Percentiles rank a stretch among this genome's conserved stretches.
Evolutionary conservation across 495 filamentous ascomycete genomes (phyloP).

Genomic region (Cercophora newfieldiana): DNA sequence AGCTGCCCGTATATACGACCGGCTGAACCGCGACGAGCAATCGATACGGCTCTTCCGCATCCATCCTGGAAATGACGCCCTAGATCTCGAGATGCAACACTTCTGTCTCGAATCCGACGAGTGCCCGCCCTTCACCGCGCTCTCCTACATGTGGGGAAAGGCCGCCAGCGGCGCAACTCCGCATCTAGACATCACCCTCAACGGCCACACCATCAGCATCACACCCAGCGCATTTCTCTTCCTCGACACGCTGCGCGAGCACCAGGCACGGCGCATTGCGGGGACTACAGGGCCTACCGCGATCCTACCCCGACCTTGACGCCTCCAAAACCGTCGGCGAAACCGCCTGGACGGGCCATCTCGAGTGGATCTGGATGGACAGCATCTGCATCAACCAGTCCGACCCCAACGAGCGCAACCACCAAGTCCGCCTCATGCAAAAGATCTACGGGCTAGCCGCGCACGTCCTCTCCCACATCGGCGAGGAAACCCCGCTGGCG

Average conservation of each 20-base stretch:
- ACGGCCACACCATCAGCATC: neutral
- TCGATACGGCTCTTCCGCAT: neutral
- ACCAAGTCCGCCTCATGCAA: conserved; percentile 18
- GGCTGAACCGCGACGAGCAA: neutral
- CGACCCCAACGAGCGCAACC: conserved; percentile 22
- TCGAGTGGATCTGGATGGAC: conserved; percentile 21
- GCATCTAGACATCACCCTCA: neutral
- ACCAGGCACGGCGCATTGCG: neutral
- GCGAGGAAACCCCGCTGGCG: neutral
- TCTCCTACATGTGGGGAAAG: conserved; percentile 5
- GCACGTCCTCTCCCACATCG: conserved; percentile 8
- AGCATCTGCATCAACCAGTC: conserved; percentile 27
- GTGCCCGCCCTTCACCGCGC: conserved; percentile 2
- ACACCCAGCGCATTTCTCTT: neutral
- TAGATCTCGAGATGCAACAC: neutral
- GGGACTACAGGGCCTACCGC: neutral
- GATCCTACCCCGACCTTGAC: neutral
- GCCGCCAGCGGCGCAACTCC: too few species aligned
- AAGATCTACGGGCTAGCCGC: conserved; percentile 14
- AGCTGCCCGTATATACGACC: too few species aligned
- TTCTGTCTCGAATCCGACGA: neutral
- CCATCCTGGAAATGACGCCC: neutral
- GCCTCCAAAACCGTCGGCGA: neutral
- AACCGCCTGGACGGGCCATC: neutral
- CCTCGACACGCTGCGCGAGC: neutral